These are phyloP conservation scores for Pythium aquatile DNA, from an alignment of 352 stramenopile genomes.

Conservation along the genomic window DNA sequence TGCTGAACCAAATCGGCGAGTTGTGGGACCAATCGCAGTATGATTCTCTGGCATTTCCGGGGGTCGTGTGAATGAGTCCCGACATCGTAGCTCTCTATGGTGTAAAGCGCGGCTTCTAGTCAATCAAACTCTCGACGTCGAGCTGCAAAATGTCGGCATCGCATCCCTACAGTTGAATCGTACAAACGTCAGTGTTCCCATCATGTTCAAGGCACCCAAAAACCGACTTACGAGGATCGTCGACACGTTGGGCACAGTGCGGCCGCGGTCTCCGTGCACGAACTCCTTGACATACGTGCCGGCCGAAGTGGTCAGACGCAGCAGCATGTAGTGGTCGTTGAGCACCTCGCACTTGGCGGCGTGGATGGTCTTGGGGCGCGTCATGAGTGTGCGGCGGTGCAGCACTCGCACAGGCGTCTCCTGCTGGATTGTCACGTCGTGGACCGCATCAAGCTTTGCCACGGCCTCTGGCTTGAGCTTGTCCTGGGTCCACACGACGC, in stretches of 20 bases:
- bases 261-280: conserved; percentile 97
- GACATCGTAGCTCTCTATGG: neutral
- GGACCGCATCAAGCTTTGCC: conserved; percentile 74
- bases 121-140: conserved; percentile 92
- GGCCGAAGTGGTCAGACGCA: conserved; percentile 94
- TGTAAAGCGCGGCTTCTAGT: conserved; percentile 15
- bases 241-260: conserved; percentile 95
- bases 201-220: neutral
- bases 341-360: conserved; percentile 84
- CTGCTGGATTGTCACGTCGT: conserved; percentile 92
- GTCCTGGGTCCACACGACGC: conserved; percentile 72
- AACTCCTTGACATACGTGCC: conserved; percentile 99
- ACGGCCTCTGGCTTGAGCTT: conserved; percentile 53
- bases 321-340: conserved; percentile 96
- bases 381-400: conserved; percentile 95
- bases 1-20: conserved; percentile 69
- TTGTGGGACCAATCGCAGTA: conserved; percentile 85
- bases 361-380: conserved; percentile 90
- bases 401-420: conserved; percentile 97
- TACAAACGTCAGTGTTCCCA: conserved; percentile 28
- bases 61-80: neutral
- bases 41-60: conserved; percentile 64
- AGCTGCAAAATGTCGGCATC: conserved; percentile 97
- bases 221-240: conserved; percentile 70
- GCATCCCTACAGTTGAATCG: conserved; percentile 51